phyloP scores from a whole-genome alignment of 148 eudicot genomes.

The Rhododendron ovatum region DNA sequence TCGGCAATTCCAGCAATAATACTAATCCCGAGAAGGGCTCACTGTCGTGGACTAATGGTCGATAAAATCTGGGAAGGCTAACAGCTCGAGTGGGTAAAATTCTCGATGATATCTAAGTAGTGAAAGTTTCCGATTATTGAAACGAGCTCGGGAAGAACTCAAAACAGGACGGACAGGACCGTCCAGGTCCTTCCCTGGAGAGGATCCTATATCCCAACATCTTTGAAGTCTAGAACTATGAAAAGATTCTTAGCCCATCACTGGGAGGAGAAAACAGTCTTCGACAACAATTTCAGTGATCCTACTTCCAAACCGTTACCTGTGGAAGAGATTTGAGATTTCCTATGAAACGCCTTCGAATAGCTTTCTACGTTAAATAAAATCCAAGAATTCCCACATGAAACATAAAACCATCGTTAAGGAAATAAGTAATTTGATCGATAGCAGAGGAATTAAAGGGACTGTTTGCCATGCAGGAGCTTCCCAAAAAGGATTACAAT shows the following conservation, averaged over 20 bases:
- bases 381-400: neutral
- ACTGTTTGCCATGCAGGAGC: neutral
- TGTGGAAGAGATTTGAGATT: too few relatives aligned
- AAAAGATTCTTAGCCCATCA: too few relatives aligned
- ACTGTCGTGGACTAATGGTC: neutral
- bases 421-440: neutral
- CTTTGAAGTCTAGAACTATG: too few relatives aligned
- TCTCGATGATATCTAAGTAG: too few relatives aligned
- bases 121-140: too few relatives aligned
- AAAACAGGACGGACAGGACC: too few relatives aligned
- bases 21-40: neutral
- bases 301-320: too few relatives aligned
- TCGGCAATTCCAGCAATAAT: neutral
- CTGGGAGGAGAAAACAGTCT: too few relatives aligned
- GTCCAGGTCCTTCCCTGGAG: too few relatives aligned
- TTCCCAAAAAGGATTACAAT: neutral
- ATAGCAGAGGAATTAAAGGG: neutral
- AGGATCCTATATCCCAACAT: too few relatives aligned
- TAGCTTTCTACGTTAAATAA: neutral
- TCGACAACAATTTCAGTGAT: too few relatives aligned
- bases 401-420: neutral
- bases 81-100: neutral
- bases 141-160: too few relatives aligned
- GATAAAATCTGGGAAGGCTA: neutral
- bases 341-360: neutral